These are phyloP conservation scores for Ceratocystis diversiconidia DNA, from an alignment of 2,329 filamentous ascomycete genomes.

Conservation along the genomic window DNA sequence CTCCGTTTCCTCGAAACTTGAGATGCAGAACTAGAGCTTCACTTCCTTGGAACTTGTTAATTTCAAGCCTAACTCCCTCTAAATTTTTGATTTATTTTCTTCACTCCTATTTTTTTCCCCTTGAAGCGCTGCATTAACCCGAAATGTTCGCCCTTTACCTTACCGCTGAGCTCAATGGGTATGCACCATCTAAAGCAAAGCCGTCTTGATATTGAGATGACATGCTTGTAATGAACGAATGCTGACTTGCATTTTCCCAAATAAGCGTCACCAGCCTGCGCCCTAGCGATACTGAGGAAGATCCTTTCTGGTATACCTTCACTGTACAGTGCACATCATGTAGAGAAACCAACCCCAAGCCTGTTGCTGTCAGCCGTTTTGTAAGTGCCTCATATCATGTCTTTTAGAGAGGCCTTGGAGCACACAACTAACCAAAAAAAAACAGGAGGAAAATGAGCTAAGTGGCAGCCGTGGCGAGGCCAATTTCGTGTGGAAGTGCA, in stretches of 20 bases:
- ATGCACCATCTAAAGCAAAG: slow-evolving; percentile 23
- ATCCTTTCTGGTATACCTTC: slow-evolving; percentile 93
- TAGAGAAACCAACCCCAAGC: slow-evolving; percentile 76
- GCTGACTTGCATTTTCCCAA: slow-evolving; percentile 11
- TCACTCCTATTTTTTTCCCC: background rate
- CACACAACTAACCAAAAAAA: background rate
- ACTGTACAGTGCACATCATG: slow-evolving; percentile 98
- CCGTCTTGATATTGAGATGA: background rate
- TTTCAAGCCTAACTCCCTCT: background rate
- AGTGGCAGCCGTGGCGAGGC: slow-evolving; percentile 89
- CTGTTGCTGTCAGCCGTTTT: slow-evolving; percentile 75
- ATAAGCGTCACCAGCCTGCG: slow-evolving; percentile 76
- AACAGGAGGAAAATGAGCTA: slow-evolving; percentile 74
- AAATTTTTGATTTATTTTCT: background rate
- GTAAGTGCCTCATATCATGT: slow-evolving; percentile 36
- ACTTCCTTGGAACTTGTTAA: background rate
- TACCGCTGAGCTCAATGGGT: slow-evolving; percentile 58
- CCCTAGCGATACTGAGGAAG: slow-evolving; percentile 65
- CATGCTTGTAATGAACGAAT: background rate
- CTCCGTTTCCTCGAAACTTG: background rate
- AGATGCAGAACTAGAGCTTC: background rate
- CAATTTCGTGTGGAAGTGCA: slow-evolving; percentile 99
- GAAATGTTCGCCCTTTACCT: slow-evolving; percentile 52
- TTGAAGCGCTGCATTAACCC: background rate
- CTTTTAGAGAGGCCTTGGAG: background rate